Percentiles rank a stretch among this genome's conserved stretches.
phyloP scores from a whole-genome alignment of 2,329 filamentous ascomycete species.

The Torrubiella hemipterigena region DNA sequence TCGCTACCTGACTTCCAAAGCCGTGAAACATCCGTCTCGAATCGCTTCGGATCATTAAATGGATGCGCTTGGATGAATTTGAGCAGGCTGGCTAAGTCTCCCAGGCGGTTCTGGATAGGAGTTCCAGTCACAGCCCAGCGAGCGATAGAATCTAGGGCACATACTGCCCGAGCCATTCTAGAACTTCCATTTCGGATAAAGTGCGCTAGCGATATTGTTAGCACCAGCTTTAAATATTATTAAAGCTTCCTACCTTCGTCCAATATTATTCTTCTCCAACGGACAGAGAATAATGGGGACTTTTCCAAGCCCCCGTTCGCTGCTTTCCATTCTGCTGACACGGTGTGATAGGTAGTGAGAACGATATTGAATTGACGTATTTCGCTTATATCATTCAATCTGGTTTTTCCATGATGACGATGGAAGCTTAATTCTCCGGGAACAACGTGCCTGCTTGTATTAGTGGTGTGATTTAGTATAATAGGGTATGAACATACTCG shows the following conservation, averaged over 20 bases:
- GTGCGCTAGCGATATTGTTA: slow-evolving; percentile 20
- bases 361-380: too few species aligned
- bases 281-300: slow-evolving; percentile 17
- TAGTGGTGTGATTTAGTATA: too few species aligned
- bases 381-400: too few species aligned
- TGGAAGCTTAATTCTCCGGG: too few species aligned
- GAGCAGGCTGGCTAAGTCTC: slow-evolving; percentile 26
- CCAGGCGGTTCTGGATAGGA: slow-evolving; percentile 31
- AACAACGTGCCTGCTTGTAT: too few species aligned
- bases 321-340: slow-evolving; percentile 21
- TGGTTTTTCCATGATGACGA: too few species aligned
- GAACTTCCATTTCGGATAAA: slow-evolving; percentile 23
- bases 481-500: too few species aligned
- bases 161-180: slow-evolving; percentile 21
- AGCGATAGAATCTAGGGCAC: slow-evolving; percentile 17
- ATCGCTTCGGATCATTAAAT: slow-evolving; percentile 22
- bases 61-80: slow-evolving; percentile 28
- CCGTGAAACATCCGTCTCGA: slow-evolving; percentile 23
- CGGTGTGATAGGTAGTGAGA: slow-evolving; percentile 28
- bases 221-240: background rate
- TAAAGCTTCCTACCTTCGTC: slow-evolving; percentile 5
- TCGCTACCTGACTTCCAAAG: slow-evolving; percentile 25
- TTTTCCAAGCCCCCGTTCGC: background rate
- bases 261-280: slow-evolving; percentile 18
- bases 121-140: slow-evolving; percentile 36